Evolutionary conservation across 495 filamentous ascomycete species (phyloP), one percentile per base, ranked within the genome.

Genomic region (Endocarpon pusillum): DNA sequence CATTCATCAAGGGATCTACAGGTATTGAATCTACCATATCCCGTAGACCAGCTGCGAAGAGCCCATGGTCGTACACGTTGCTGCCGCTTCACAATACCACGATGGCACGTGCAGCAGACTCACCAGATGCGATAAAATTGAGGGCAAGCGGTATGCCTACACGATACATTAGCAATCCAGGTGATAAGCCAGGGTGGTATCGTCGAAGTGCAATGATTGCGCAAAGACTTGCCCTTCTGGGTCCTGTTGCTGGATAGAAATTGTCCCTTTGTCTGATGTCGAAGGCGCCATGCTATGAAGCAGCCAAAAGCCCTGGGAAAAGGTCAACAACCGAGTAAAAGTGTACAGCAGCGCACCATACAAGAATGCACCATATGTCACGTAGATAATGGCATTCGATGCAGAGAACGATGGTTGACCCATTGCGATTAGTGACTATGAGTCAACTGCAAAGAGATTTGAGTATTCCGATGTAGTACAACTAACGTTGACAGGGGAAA

Each of bases 91-190:
- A 42, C 24, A 26, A 4, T 32, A 21, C 23, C 6, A 34, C 36
- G 16, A 20, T 19, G 19, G 19, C 11, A 6, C 14, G 11, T 17
- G 31, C 18, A 32, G 17, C 35, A 50, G 60, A 82, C 78, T 81
- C 70, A 84, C 78, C 78, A 50, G 76, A 79, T 45, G 78, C 78
- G 47, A 83, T 78, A 58, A 83, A 84, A 52, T 84, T 83, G 39
- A 84, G 59, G 37, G 78, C 75, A 50, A 84, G 60, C 24, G 79
- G 78, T 29, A 78, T 54, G 38, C 72, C 78, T 84, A 32, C 18
- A 32, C 15, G 39, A 19, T 3, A 17, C 20, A 51, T 55, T 39
- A 51, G 50, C 39, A 34, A 21, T 32, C 29, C 12, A 39, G 14
- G 19, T 19, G 31, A 35, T 35, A 42, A 34, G 19, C 24, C 18